These are phyloP conservation scores for Triticum timopheevii DNA, from an alignment of 176 grass and related monocot genomes.

Conservation along the genomic window DNA sequence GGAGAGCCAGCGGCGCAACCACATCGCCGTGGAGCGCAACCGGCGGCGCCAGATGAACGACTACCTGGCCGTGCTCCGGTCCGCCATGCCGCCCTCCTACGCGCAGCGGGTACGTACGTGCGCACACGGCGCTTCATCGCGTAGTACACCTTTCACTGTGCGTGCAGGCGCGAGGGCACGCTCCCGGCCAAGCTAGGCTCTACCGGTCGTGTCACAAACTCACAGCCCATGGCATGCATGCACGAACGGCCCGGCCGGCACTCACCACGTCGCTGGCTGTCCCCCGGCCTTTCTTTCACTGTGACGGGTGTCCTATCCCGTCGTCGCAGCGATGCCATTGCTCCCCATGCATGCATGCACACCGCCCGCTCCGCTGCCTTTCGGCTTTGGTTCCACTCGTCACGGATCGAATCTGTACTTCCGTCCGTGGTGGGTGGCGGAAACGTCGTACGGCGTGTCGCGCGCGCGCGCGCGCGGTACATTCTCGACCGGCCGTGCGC, in stretches of 20 bases:
- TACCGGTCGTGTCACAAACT: slow-evolving; percentile 19
- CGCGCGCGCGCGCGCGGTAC: background rate
- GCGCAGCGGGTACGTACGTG: slow-evolving; percentile 64
- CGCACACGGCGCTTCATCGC: too few relatives aligned
- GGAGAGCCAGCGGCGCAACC: slow-evolving; percentile 58
- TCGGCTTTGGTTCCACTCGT: slow-evolving; percentile 46
- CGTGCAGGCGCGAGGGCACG: background rate
- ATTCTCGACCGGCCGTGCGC: slow-evolving; percentile 8
- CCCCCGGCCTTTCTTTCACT: slow-evolving; percentile 29
- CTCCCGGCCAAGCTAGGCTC: background rate
- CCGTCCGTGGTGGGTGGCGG: background rate
- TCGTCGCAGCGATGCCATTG: background rate
- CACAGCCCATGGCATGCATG: background rate
- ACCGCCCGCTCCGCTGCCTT: slow-evolving; percentile 6
- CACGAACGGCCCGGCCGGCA: slow-evolving; percentile 42
- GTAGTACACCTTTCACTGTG: background rate
- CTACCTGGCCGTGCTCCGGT: slow-evolving; percentile 84
- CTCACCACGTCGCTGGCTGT: slow-evolving; percentile 10
- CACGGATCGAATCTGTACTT: slow-evolving; percentile 44
- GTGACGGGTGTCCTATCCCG: slow-evolving; percentile 44
- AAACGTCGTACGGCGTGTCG: background rate
- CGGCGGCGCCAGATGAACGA: slow-evolving; percentile 97
- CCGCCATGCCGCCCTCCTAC: slow-evolving; percentile 82
- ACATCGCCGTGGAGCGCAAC: slow-evolving; percentile 99
- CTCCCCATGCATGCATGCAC: background rate